Conservation (phyloP, 176 grass and related monocot genomes). For the Pharus latifolius region DNA sequence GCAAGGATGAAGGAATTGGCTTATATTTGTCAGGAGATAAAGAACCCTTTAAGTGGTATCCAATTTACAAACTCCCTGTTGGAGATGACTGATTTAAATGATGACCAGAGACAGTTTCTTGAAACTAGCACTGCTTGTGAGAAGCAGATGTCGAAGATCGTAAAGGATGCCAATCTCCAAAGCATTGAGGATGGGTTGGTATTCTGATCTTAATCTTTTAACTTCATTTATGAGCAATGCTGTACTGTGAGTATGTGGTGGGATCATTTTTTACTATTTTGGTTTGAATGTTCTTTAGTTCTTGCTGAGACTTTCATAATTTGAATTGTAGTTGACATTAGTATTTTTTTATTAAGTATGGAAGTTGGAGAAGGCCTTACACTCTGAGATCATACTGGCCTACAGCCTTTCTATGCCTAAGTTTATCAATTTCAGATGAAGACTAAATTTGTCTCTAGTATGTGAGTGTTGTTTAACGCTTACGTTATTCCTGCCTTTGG, state of each 20-base stretch:
- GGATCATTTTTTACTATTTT: not conserved
- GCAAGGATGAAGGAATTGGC: slow-evolving; percentile 91
- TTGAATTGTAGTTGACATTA: not conserved
- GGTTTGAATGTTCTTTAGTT: not conserved
- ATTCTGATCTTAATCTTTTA: slow-evolving; percentile 2
- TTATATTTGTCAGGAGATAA: slow-evolving; percentile 97
- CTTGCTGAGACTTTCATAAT: not conserved
- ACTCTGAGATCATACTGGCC: not conserved
- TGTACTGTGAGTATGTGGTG: not conserved
- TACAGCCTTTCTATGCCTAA: slow-evolving; percentile 4
- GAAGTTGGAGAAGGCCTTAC: slow-evolving; percentile 1
- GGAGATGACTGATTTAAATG: slow-evolving; percentile 77
- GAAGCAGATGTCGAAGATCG: slow-evolving; percentile 79
- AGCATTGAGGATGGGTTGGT: slow-evolving; percentile 82
- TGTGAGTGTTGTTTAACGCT: not conserved
- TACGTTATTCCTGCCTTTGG: not conserved
- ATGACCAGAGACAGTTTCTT: slow-evolving; percentile 93
- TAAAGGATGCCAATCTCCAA: slow-evolving; percentile 70
- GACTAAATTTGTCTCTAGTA: not conserved
- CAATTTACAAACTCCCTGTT: slow-evolving; percentile 79
- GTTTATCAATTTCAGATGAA: not conserved
- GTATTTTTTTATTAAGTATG: not conserved
- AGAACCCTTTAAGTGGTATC: slow-evolving; percentile 90
- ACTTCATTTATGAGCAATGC: not conserved
- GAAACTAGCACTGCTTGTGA: slow-evolving; percentile 90